A percentile compares a stretch with the other conserved stretches of the same genome.
Conservation (phyloP, 352 stramenopile species). For the Phytophthora pisi region DNA sequence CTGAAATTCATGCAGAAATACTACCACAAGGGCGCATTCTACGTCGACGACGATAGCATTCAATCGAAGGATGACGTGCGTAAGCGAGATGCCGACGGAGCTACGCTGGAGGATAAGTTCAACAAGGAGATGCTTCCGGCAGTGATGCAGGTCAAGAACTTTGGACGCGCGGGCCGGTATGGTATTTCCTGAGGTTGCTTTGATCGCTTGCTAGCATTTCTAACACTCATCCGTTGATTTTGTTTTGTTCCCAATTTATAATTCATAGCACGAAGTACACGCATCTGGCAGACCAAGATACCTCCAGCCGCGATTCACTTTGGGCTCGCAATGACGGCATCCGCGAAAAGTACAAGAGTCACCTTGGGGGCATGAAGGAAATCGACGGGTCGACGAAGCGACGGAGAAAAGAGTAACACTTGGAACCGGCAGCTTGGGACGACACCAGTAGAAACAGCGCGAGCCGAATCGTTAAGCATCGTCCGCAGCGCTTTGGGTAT, state of each 20-base stretch:
- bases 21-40: constrained; percentile 98
- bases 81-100: constrained; percentile 87
- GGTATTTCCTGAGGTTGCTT: constrained; percentile 16
- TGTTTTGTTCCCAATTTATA: constrained; percentile 23
- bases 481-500: constrained; percentile 45
- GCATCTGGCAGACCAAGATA: constrained; percentile 98
- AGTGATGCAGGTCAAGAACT: constrained; percentile 99
- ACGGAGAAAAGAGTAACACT: constrained; percentile 69
- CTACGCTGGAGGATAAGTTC: constrained; percentile 94
- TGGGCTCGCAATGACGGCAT: constrained; percentile 83
- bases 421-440: constrained; percentile 38
- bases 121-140: constrained; percentile 94
- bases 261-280: constrained; percentile 95
- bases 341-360: constrained; percentile 80
- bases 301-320: constrained; percentile 80
- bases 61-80: constrained; percentile 91
- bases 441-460: constrained; percentile 43
- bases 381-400: constrained; percentile 62
- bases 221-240: constrained; percentile 18
- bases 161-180: constrained; percentile 94
- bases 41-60: constrained; percentile 95
- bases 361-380: constrained; percentile 76
- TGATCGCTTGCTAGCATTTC: constrained; percentile 6
- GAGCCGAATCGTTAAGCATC: constrained; percentile 46
- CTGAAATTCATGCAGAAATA: constrained; percentile 98